phyloP scores from a whole-genome alignment of 1,284 basidiomycete species.

The Fomitopsis palustris region DNA sequence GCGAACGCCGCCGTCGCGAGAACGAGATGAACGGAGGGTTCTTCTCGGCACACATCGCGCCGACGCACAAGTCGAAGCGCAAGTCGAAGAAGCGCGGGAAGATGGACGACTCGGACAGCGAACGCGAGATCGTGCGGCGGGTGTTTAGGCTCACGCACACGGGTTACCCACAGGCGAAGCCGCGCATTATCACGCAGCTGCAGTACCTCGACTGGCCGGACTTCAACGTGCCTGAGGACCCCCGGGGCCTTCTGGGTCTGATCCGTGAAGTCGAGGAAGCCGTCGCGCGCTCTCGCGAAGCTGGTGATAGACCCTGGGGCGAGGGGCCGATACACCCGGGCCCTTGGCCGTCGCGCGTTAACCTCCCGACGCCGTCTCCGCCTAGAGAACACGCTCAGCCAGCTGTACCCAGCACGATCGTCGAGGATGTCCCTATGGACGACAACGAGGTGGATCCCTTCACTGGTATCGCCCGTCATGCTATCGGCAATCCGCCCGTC shows the following conservation, averaged over 20 bases:
- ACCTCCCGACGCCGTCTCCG: background rate
- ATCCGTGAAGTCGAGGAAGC: constrained; percentile 60
- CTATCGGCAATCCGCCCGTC: constrained; percentile 48
- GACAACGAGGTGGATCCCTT: constrained; percentile 38
- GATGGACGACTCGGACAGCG: constrained; percentile 20
- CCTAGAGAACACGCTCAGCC: background rate
- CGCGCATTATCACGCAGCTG: constrained; percentile 70
- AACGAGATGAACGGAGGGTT: constrained; percentile 30
- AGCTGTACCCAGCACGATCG: constrained; percentile 2
- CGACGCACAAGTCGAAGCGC: constrained; percentile 8
- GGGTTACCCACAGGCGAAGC: constrained; percentile 51
- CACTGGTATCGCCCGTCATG: constrained; percentile 49
- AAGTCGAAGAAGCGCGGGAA: constrained; percentile 4
- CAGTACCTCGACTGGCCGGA: constrained; percentile 95
- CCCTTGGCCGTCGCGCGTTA: background rate
- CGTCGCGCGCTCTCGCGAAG: constrained; percentile 47
- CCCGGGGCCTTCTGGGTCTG: constrained; percentile 69
- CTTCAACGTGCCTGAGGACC: constrained; percentile 86
- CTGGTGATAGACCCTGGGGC: constrained; percentile 34
- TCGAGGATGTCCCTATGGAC: constrained; percentile 6
- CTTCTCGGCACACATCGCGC: constrained; percentile 20
- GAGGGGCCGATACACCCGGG: constrained; percentile 28
- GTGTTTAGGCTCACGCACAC: constrained; percentile 67
- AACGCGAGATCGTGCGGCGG: constrained; percentile 54
- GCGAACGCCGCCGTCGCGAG: constrained; percentile 24